Evolutionary conservation across 768 basidiomycete genomes (phyloP), one percentile per base, ranked within the genome.

Genomic region (Lepiota subincarnata): DNA sequence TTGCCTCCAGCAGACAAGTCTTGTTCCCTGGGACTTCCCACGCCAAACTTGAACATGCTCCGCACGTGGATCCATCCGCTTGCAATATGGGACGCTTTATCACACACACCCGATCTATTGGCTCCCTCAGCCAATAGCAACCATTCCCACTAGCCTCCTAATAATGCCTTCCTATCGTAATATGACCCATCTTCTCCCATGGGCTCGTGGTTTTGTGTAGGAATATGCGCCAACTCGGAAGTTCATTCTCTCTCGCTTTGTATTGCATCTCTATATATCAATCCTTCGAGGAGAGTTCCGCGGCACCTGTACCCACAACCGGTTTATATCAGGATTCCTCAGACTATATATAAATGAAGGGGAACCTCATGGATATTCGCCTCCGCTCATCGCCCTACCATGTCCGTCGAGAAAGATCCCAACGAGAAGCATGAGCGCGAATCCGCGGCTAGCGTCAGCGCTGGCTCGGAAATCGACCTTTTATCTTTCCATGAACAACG

Each of bases 401-500:
- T 68, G 67, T 61, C 63, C 37, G 13, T 51, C 39, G 63, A 68
- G 42, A 64, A 65, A 56, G 54, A 14, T 8, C 19, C 26, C 11
- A 31, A 54, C 46, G 59, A 62, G 40, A 56, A 43, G 42, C 62
- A 64, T 20, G 63, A 62, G 44, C 50, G 50, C 1, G 61, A 58
- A 34, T 55, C 55, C 19, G 61, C 35, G 31, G 62, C 65, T 1
- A 36, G 48, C 11, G 49, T 54, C 28, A 60, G 58, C 46, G 50
- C 48, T 12, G 31, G 54, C 39, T 62, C 66, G 6, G 62, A 68
- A 14, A 58, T 72, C 42, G 68, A 72, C 53, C 64, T 72, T 24
- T 59, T 66, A 20, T 65, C 70, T 5, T 81, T 79, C 54, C 82
- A 84, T 44, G 82, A 85, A 56, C 64, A 72, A 10, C 68, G 71